Conservation (phyloP, 2,329 filamentous ascomycete species). For the Cytospora paraplurivora region DNA sequence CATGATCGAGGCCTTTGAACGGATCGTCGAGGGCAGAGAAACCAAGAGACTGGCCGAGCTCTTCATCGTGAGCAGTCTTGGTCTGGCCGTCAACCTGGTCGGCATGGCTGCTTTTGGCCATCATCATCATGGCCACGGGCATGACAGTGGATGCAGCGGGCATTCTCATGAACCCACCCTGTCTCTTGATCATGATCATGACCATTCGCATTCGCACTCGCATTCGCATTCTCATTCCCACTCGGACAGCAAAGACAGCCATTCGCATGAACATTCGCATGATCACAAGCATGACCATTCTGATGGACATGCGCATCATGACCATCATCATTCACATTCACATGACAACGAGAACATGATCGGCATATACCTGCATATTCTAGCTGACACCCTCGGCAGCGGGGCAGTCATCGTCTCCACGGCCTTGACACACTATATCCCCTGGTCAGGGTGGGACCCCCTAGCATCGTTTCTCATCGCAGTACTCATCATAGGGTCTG, state of each 20-base stretch:
- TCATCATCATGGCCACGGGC: conserved; percentile 61
- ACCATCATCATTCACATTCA: conserved; percentile 48
- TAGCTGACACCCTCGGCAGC: conserved; percentile 92
- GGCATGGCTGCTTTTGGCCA: conserved; percentile 84
- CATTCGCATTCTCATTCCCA: conserved; percentile 33
- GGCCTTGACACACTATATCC: conserved; percentile 79
- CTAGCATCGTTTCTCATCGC: conserved; percentile 93
- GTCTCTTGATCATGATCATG: conserved; percentile 33
- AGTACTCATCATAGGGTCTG: conserved; percentile 87
- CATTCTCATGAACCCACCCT: conserved; percentile 44
- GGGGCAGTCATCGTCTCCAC: conserved; percentile 94
- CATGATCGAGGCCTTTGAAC: conserved; percentile 88
- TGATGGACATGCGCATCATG: conserved; percentile 38
- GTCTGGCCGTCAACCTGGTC: conserved; percentile 86
- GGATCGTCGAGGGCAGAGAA: conserved; percentile 80
- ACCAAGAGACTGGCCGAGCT: conserved; percentile 84
- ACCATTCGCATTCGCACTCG: conserved; percentile 38
- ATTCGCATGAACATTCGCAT: conserved; percentile 41
- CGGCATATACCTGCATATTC: conserved; percentile 92
- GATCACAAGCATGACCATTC: conserved; percentile 47
- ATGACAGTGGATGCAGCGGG: conserved; percentile 33
- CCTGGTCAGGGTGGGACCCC: conserved; percentile 94
- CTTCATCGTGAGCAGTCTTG: conserved; percentile 83
- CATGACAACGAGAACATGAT: conserved; percentile 97
- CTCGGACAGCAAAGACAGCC: conserved; percentile 29